Conservation (phyloP, 2,329 filamentous ascomycete species). For the Trichoderma atrobrunneum region DNA sequence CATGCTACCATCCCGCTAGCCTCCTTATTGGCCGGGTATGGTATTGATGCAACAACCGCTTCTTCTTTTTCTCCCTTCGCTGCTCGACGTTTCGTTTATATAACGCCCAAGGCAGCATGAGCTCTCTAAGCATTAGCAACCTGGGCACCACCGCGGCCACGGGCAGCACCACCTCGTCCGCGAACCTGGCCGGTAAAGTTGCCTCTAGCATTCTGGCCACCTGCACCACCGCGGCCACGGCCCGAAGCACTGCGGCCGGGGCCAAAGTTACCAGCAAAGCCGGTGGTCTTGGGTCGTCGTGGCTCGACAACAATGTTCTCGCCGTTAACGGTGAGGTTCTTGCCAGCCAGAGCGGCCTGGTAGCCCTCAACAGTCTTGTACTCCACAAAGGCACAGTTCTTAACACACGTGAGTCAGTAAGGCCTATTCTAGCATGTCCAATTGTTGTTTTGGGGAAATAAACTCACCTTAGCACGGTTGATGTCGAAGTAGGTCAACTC, state of each 20-base stretch:
- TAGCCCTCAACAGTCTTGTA: slow-evolving; percentile 80
- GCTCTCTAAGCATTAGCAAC: slow-evolving; percentile 43
- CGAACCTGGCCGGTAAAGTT: slow-evolving; percentile 66
- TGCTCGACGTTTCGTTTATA: not conserved
- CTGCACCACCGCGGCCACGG: slow-evolving; percentile 64
- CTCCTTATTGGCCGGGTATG: not conserved
- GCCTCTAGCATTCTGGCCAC: slow-evolving; percentile 63
- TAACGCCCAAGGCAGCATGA: not conserved
- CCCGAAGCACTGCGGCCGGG: slow-evolving; percentile 56
- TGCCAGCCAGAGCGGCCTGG: slow-evolving; percentile 75
- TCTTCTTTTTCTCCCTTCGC: not conserved
- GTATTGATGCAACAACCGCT: not conserved
- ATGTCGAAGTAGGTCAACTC: slow-evolving; percentile 72
- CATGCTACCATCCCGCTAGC: not conserved
- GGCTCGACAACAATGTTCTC: slow-evolving; percentile 86
- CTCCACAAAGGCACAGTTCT: slow-evolving; percentile 98
- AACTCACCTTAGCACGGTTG: slow-evolving; percentile 74
- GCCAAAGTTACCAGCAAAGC: slow-evolving; percentile 66
- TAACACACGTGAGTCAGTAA: slow-evolving; percentile 11
- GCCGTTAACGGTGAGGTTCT: slow-evolving; percentile 80
- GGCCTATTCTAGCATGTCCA: slow-evolving; percentile 22
- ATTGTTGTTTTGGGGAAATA: not conserved
- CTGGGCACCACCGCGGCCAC: slow-evolving; percentile 61
- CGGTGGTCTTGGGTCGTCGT: slow-evolving; percentile 72
- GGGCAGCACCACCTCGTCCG: slow-evolving; percentile 64